Evolutionary conservation across 1,284 basidiomycete species (phyloP), one percentile per base, ranked within the genome.

Genomic region (Gymnopus androsaceus): DNA sequence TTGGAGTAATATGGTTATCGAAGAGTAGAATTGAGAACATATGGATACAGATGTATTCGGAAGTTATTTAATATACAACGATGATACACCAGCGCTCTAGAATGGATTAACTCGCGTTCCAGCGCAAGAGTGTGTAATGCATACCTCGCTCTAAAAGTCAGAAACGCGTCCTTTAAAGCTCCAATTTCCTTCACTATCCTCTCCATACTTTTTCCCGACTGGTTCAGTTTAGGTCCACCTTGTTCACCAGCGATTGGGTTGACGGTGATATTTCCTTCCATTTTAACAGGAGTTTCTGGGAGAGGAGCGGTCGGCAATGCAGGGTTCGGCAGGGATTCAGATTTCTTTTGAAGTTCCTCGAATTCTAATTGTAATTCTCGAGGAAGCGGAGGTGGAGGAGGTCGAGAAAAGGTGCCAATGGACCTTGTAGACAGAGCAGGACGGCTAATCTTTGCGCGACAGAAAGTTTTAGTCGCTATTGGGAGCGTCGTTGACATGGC

Each of bases 131-230:
- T n/a, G n/a, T n/a, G n/a, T n/a, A n/a, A 30, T 6, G 17, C 48
- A 37, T 36, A 25, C 47, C 17, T 21, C 40, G 25, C 12, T 3
- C 37, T 74, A 92, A 71, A 92, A 92, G 72, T 92, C 90, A 14
- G 90, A 88, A 14, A 90, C 89, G 15, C 89, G 78, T 19, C 90
- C 90, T 64, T 89, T 89, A 74, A 87, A 88, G 64, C 90, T 92
- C 90, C 90, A 92, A 64, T 92, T 90, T 3, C 87, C 87, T 54
- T 79, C 77, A 31, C 67, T 63, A 50, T 81, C 76, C 42, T 76
- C 72, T 25, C 73, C 73, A n/a, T n/a, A n/a, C 84, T 85, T 90
- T 47, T 73, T 77, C 44, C 74, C 68, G 8, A 90, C 82, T 5
- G 90, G 90, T 66, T 92, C 90, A 33, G 75, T 75, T 72, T 92